Percentiles rank a stretch among this genome's conserved stretches.
Conservation (phyloP, 495 filamentous ascomycete species). For the Stereocaulon alpinum region DNA sequence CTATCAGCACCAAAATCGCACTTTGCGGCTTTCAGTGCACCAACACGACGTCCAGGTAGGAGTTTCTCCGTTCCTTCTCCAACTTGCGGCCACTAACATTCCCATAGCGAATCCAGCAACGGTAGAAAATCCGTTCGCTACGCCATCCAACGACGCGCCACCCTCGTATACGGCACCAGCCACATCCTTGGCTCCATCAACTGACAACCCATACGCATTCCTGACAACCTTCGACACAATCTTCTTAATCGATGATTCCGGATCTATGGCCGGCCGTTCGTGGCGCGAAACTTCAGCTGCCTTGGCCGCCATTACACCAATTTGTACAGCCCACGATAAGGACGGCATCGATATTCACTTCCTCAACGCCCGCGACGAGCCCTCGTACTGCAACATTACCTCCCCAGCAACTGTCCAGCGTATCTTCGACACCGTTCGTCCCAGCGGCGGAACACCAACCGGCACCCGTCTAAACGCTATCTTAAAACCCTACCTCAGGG, state of each 20-base stretch:
- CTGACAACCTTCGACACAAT: constrained; percentile 81
- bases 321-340: constrained; percentile 71
- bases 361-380: constrained; percentile 49
- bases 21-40: background rate
- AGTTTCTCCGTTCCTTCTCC: background rate
- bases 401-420: constrained; percentile 41
- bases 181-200: constrained; percentile 13
- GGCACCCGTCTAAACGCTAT: constrained; percentile 64
- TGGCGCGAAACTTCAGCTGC: constrained; percentile 71
- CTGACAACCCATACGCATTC: constrained; percentile 69
- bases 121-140: constrained; percentile 12
- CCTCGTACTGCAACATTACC: constrained; percentile 49
- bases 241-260: constrained; percentile 89
- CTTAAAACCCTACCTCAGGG: constrained; percentile 56
- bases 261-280: constrained; percentile 67
- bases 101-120: constrained; percentile 11
- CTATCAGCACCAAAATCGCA: background rate
- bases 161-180: constrained; percentile 16
- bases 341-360: constrained; percentile 97
- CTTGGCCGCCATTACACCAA: constrained; percentile 66
- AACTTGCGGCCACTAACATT: background rate
- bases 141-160: constrained; percentile 12
- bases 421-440: constrained; percentile 58
- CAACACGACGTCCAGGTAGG: constrained; percentile 13
- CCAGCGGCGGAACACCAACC: constrained; percentile 62